Conservation (phyloP, 306 rosid genomes). For the Mimosa pudica region DNA sequence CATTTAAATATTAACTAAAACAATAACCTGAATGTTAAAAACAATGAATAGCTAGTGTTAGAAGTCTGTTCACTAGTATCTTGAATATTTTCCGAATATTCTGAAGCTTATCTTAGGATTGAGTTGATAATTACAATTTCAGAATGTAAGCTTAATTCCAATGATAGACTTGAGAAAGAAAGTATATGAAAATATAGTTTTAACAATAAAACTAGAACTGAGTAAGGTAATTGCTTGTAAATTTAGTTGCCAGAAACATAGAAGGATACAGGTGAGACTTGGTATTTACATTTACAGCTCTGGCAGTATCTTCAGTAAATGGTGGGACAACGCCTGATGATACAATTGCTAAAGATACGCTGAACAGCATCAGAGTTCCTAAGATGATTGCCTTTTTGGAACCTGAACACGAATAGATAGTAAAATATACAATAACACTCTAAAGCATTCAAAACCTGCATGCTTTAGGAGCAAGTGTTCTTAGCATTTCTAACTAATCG, state of each 20-base stretch:
- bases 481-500: too few species aligned
- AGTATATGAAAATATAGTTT: too few species aligned
- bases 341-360: conserved; percentile 58
- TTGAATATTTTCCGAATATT: too few species aligned
- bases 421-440: neutral
- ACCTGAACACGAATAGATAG: conserved; percentile 55
- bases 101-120: too few species aligned
- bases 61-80: too few species aligned
- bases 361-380: conserved; percentile 61
- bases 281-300: conserved; percentile 82
- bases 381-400: conserved; percentile 60
- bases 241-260: conserved; percentile 13
- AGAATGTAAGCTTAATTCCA: too few species aligned
- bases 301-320: conserved; percentile 71
- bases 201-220: neutral
- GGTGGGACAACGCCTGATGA: conserved; percentile 67
- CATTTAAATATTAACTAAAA: neutral
- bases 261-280: conserved; percentile 11
- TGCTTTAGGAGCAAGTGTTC: too few species aligned
- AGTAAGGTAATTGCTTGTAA: neutral
- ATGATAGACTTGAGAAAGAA: too few species aligned
- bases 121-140: too few species aligned
- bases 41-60: too few species aligned
- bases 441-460: too few species aligned
- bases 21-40: too few species aligned